Conservation (phyloP, 2,329 filamentous ascomycete species). For the Aureobasidium pullulans region DNA sequence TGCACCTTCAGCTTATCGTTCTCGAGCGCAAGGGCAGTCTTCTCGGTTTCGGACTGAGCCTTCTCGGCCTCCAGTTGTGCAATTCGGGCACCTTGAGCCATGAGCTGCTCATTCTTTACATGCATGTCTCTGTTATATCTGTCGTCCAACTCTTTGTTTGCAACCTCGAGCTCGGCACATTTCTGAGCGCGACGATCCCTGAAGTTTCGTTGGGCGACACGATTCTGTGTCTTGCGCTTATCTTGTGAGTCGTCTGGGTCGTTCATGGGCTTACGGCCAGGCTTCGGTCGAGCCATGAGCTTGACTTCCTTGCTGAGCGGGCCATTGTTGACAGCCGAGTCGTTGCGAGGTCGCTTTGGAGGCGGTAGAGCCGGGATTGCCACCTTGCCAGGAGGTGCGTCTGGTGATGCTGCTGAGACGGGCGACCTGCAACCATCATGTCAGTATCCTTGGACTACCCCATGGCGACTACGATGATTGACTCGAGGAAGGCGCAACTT, state of each 20-base stretch:
- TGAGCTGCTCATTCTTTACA: not conserved
- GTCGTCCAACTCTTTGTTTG: slow-evolving; percentile 38
- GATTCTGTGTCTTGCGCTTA: slow-evolving; percentile 90
- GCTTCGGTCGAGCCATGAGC: slow-evolving; percentile 45
- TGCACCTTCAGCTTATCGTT: not conserved
- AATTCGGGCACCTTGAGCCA: not conserved
- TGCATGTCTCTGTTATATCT: slow-evolving; percentile 32
- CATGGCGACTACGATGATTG: not conserved
- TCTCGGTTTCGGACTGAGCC: not conserved
- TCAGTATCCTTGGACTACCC: not conserved
- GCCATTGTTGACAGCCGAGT: slow-evolving; percentile 1
- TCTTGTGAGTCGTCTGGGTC: slow-evolving; percentile 70
- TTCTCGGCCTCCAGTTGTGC: not conserved
- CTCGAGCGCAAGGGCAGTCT: not conserved
- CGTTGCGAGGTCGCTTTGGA: not conserved
- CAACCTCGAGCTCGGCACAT: slow-evolving; percentile 57
- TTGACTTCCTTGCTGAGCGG: slow-evolving; percentile 16
- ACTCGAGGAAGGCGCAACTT: not conserved
- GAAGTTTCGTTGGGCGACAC: slow-evolving; percentile 85
- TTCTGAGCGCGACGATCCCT: slow-evolving; percentile 78
- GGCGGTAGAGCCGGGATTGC: slow-evolving; percentile 6
- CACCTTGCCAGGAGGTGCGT: slow-evolving; percentile 4
- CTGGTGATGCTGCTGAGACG: slow-evolving; percentile 1
- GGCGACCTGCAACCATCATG: not conserved
- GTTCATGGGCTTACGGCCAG: slow-evolving; percentile 78